A percentile compares a stretch with the other conserved stretches of the same genome.
phyloP scores from a whole-genome alignment of 2,329 filamentous ascomycete species.

The Lizonia empirigonia region DNA sequence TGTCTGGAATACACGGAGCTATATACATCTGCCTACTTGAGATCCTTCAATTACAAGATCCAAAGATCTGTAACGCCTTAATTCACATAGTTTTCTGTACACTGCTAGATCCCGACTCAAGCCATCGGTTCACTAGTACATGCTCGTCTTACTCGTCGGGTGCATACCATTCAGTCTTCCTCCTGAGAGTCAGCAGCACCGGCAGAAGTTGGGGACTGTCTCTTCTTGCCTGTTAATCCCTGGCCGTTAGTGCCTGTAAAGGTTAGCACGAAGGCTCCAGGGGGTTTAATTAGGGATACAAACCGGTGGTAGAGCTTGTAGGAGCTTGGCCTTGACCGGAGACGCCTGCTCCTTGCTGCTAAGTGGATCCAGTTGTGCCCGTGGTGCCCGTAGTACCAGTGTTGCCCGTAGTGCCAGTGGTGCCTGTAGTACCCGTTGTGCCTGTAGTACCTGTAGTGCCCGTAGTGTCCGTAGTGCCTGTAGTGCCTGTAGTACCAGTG shows the following conservation, averaged over 20 bases:
- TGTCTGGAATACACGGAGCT: too few relatives aligned
- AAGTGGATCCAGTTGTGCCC: neutral
- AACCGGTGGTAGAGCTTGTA: neutral
- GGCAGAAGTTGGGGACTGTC: constrained; percentile 9
- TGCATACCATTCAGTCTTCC: constrained; percentile 22
- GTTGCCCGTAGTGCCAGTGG: too few relatives aligned
- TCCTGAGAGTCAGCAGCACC: constrained; percentile 23
- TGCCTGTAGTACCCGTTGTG: neutral
- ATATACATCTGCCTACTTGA: too few relatives aligned
- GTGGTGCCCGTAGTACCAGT: neutral
- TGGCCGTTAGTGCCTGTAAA: neutral
- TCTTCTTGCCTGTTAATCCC: constrained; percentile 3
- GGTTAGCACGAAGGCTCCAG: neutral
- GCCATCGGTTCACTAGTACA: constrained; percentile 1
- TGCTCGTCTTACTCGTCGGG: neutral
- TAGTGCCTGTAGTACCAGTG: neutral
- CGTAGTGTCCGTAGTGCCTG: too few relatives aligned
- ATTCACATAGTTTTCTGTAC: neutral
- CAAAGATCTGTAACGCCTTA: neutral
- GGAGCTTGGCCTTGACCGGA: neutral
- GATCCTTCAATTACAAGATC: neutral
- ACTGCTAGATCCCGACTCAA: neutral
- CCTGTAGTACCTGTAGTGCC: neutral
- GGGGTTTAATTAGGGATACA: neutral
- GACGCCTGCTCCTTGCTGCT: neutral